A percentile compares a stretch with the other conserved stretches of the same genome.
Conservation (phyloP, 2,329 filamentous ascomycete genomes). For the Botrytis pseudocinerea region DNA sequence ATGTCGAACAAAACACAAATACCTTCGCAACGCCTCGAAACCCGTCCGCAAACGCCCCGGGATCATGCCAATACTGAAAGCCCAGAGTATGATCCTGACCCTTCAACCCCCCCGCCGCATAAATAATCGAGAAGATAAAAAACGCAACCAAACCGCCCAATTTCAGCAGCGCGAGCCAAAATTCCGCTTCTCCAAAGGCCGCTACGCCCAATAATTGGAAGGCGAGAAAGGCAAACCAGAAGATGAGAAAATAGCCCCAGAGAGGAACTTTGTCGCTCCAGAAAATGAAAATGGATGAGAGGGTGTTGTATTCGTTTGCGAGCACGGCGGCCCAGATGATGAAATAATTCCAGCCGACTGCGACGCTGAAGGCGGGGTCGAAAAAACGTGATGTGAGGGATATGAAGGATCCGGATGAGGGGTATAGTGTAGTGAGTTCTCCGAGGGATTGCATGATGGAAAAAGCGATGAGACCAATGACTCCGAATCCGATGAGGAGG, state of each 20-base stretch:
- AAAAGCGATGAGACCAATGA: slow-evolving; percentile 69
- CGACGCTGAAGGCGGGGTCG: slow-evolving; percentile 67
- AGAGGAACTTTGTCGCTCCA: slow-evolving; percentile 62
- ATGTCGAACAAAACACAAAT: slow-evolving; percentile 69
- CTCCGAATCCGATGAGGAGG: slow-evolving; percentile 69
- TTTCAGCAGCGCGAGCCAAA: slow-evolving; percentile 75
- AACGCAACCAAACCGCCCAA: slow-evolving; percentile 68
- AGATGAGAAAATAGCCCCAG: slow-evolving; percentile 71
- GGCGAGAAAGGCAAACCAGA: slow-evolving; percentile 68
- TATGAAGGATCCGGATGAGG: slow-evolving; percentile 70
- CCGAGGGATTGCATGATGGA: slow-evolving; percentile 63
- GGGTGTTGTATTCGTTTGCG: slow-evolving; percentile 70
- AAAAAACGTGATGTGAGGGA: slow-evolving; percentile 69
- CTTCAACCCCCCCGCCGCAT: slow-evolving; percentile 65
- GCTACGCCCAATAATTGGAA: slow-evolving; percentile 73
- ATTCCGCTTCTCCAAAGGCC: slow-evolving; percentile 77
- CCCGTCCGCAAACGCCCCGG: slow-evolving; percentile 69
- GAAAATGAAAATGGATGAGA: slow-evolving; percentile 64
- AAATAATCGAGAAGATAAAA: slow-evolving; percentile 72
- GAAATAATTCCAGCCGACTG: slow-evolving; percentile 53
- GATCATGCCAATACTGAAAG: slow-evolving; percentile 70
- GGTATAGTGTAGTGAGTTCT: slow-evolving; percentile 72
- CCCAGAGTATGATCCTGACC: slow-evolving; percentile 60
- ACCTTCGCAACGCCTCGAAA: slow-evolving; percentile 65
- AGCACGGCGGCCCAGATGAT: slow-evolving; percentile 48